Base-by-base conservation (phyloP, 2,329 filamentous ascomycete species). In the Sporothrix brasiliensis region DNA sequence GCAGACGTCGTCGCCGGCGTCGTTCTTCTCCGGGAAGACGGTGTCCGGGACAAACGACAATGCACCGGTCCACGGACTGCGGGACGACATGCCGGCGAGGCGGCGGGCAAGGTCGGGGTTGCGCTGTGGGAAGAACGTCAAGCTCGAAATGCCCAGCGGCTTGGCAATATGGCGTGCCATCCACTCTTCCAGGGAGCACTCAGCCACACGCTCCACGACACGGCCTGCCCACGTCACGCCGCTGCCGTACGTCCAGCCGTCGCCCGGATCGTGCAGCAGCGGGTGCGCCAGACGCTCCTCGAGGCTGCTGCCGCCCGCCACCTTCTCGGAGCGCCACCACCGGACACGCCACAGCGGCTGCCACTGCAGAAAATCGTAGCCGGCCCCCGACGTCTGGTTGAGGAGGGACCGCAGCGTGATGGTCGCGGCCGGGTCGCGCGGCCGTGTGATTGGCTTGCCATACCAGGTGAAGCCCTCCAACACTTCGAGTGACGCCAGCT, bases 331-430 rank as follows among this genome's bases (percentile, higher is more conserved):
- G 16, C 67, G 58, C 71, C 71, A 72, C 69, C 69, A 68, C 6
- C 69, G 69, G 19, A 67, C 69, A 4, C 71, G 41, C 71, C 71
- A 72, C 66, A 72, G 61, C 24, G 71, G 71, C 67, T 72, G 71
- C 60, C 69, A 71, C 34, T 68, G n/a, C 21, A 80, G 61, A 61
- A 80, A 80, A 47, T 79, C 76, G 74, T 86, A 86, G 5, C 73
- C 75, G 0, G 78, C 72, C 1, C 85, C 85, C 0, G 81, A 79
- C 39, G 80, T 81, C 73, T 86, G 84, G 1, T 81, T 82, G 4
- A 87, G 78, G 2, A 86, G 78, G 52, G 82, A 80, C n/a, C 79
- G 77, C 5, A 85, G 76, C 4, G 82, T 85, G 67, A 86, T 80
- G 19, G 56, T 52, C 19, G 66, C 27, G 16, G 78, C 77, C 0